phyloP scores from a whole-genome alignment of 2,329 filamentous ascomycete genomes.

The Pseudopyrenochaeta lycopersici region DNA sequence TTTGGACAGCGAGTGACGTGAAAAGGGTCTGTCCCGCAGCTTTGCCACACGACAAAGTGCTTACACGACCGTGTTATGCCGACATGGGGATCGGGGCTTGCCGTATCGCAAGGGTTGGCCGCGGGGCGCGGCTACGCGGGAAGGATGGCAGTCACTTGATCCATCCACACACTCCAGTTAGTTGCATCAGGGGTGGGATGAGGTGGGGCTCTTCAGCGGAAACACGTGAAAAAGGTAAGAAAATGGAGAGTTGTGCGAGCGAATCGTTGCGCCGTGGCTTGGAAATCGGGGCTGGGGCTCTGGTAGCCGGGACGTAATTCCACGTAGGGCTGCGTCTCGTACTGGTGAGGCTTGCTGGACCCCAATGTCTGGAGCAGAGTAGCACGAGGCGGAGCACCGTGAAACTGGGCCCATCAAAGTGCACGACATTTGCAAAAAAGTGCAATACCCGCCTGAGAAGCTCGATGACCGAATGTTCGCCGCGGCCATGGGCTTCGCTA shows the following conservation, averaged over 20 bases:
- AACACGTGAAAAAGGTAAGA: not conserved
- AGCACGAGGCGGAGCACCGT: not conserved
- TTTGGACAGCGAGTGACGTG: not conserved
- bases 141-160: constrained; percentile 45
- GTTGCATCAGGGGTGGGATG: constrained; percentile 2
- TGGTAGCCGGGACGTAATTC: not conserved
- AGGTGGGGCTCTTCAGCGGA: constrained; percentile 1
- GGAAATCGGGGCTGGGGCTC: too few species aligned
- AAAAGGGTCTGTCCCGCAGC: constrained; percentile 3
- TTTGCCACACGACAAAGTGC: constrained; percentile 40
- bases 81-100: constrained; percentile 27
- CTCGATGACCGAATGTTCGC: constrained; percentile 5
- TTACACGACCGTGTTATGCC: constrained; percentile 30
- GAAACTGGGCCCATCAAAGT: too few species aligned
- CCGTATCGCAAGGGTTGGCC: constrained; percentile 29
- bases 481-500: constrained; percentile 10
- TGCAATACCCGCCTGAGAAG: not conserved
- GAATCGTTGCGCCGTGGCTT: not conserved
- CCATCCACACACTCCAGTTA: constrained; percentile 11
- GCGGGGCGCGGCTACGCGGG: constrained; percentile 40
- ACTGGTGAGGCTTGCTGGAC: not conserved
- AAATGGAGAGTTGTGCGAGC: not conserved
- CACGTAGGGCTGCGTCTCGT: constrained; percentile 1
- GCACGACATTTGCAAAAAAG: too few species aligned
- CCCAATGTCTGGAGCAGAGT: not conserved